Base-by-base conservation (phyloP, 768 basidiomycete species). In the Dioszegia crocea region DNA sequence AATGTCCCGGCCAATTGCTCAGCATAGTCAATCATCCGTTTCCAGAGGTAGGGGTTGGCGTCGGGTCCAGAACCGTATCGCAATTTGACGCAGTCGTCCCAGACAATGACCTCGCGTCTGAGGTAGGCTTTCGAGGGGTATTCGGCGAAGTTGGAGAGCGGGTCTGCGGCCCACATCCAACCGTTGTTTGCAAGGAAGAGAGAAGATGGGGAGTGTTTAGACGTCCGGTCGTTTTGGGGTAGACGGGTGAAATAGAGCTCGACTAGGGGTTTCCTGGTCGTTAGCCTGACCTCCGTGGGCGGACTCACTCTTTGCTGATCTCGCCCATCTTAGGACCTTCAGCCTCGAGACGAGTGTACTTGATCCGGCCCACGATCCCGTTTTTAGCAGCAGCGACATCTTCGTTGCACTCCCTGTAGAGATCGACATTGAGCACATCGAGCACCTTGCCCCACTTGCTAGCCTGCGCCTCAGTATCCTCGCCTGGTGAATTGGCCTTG, bases 81-180 rank as follows among this genome's bases (percentile, higher is more conserved):
- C 43, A 98, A 83, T 74, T 99, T 99, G 72, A 99, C 96, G 72
- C 96, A 98, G 77, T 99, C 96, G 43, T 86, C 86, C 96, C 96
- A 99, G 24, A 86, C 91, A 66, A 98, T 97, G 55, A 99, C 91
- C 76, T 97, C 90, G 48, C 96, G 88, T 23, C 91, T 87, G 44
- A 97, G 82, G 78, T 98, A 99, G 0, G 91, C 88, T 76, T 93
- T 96, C 23, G 94, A 98, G 0, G 88, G 88, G 26, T 84, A 83
- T 14, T 89, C 83, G 8, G 94, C 96, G 78, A 99, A 99, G 79
- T 97, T 97, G 63, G 86, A 82, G 16, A 98, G 82, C 0, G 96
- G 94, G 71, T 99, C 86, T 1, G 94, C 93, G 63, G 87, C 80
- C 94, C 96, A 99, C 64, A 99, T 91, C 96, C 96, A 99, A 2